Base-by-base conservation (phyloP, 257 asterid species). In the Lavandula angustifolia region DNA sequence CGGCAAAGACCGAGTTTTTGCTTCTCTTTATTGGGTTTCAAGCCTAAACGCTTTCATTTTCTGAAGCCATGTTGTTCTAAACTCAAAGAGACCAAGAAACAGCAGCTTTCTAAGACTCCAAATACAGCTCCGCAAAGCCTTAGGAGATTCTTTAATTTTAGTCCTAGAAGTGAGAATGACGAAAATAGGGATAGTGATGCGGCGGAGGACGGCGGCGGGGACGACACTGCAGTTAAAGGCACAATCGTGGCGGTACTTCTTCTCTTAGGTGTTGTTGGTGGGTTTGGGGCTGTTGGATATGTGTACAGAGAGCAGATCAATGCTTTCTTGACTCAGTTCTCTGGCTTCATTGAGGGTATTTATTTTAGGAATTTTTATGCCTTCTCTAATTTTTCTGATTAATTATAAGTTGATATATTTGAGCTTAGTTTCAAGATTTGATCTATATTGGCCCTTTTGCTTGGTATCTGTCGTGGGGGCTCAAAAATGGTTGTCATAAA, bases 291-390 rank as follows among this genome's bases (percentile, higher is more conserved):
- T 29, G 82, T 79, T 69, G 97, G 99, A 12, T 92, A 87, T 72
- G 38, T 89, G 2, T 92, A 87, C 76, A 85, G 65, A 80, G 97
- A 94, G 43, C 99, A 89, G 87, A 81, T 94, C 76, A 94, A 87
- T 78, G 83, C 73, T 62, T 84, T 90, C 78, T 84, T 94, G 86
- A 76, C 78, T 66, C 95, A 92, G 66, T 83, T 92, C 62, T 80
- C 96, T 18, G 87, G 77, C 60, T 71, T 87, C 73, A 82, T 92
- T 66, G 96, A 78, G 52, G 78, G 84, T 81, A 22, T 22, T 0
- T 22, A 22, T 22, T 22, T 22, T 22, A 2, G 27, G 27, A 22
- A 22, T 22, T 22, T 22, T 22, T 55, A n/a, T 9, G 51, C 58
- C 47, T 10, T 54, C 54, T 62, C 17, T 5, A 41, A 71, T 38